These are phyloP conservation scores for Xylariaceae sp. DNA, from an alignment of 2,329 filamentous ascomycete species.

Conservation along the genomic window DNA sequence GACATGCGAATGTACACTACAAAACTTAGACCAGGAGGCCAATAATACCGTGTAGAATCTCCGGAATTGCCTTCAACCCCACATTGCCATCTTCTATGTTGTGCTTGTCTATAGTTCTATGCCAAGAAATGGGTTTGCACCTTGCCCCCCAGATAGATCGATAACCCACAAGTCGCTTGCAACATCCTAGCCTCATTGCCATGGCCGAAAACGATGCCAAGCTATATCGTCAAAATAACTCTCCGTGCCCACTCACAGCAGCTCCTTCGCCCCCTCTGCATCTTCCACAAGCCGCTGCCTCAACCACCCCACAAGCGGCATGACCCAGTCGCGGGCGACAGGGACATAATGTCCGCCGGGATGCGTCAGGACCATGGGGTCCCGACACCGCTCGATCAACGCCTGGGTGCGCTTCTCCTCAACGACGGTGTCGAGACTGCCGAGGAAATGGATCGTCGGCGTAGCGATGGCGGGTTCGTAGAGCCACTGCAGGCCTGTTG, in stretches of 20 bases:
- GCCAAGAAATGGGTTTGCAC: not conserved
- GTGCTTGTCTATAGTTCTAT: slow-evolving; percentile 13
- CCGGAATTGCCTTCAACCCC: slow-evolving; percentile 30
- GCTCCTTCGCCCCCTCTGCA: slow-evolving; percentile 25
- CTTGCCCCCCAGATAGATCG: too few relatives aligned
- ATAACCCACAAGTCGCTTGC: too few relatives aligned
- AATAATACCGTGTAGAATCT: slow-evolving; percentile 31
- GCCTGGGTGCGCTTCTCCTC: slow-evolving; percentile 74
- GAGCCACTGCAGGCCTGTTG: slow-evolving; percentile 39
- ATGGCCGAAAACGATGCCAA: too few relatives aligned
- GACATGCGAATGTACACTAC: slow-evolving; percentile 42
- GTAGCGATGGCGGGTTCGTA: slow-evolving; percentile 63
- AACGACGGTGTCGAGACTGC: slow-evolving; percentile 86
- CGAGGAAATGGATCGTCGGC: slow-evolving; percentile 81
- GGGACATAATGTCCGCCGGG: slow-evolving; percentile 93
- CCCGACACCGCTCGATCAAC: slow-evolving; percentile 69
- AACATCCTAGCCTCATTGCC: too few relatives aligned
- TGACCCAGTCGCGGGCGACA: slow-evolving; percentile 79
- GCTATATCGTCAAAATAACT: not conserved
- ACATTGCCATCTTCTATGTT: slow-evolving; percentile 2
- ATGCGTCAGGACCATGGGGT: slow-evolving; percentile 68
- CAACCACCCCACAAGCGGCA: slow-evolving; percentile 70
- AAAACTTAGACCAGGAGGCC: slow-evolving; percentile 36
- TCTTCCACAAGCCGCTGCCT: slow-evolving; percentile 33
- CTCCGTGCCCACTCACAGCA: slow-evolving; percentile 15